Evolutionary conservation across 495 filamentous ascomycete genomes (phyloP).

Genomic region (Friedmanniomyces simplex): DNA sequence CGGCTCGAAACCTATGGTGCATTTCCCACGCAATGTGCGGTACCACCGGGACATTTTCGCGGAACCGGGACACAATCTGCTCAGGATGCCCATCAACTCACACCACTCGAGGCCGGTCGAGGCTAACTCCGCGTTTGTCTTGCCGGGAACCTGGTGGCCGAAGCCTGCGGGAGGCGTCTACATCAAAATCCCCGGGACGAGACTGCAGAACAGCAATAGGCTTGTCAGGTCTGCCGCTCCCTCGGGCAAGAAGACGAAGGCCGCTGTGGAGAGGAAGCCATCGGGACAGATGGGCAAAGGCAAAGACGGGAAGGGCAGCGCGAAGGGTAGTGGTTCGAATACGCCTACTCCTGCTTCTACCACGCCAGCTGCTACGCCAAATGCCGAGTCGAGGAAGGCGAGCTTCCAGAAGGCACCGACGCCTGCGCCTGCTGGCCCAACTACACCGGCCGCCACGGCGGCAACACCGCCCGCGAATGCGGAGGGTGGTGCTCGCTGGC

Average conservation of each 20-base stretch:
- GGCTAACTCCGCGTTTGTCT: neutral
- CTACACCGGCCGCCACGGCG: neutral
- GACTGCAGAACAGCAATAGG: neutral
- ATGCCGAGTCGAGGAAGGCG: neutral
- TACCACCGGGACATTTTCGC: slow-evolving; percentile 2
- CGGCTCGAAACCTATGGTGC: slow-evolving; percentile 28
- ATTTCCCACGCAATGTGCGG: slow-evolving; percentile 13
- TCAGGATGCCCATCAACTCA: neutral
- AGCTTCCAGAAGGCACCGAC: neutral
- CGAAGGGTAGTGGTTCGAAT: neutral
- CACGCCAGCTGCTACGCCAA: neutral
- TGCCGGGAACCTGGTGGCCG: neutral
- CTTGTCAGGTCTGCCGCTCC: neutral
- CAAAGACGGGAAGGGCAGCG: neutral
- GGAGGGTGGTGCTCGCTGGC: neutral
- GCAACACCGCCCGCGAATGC: neutral
- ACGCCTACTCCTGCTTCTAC: neutral
- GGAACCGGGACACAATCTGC: neutral
- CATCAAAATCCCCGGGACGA: slow-evolving; percentile 11
- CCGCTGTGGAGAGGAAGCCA: neutral
- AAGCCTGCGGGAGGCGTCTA: neutral
- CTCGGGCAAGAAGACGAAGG: neutral
- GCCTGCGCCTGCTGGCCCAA: neutral
- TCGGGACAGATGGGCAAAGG: neutral
- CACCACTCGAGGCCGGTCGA: neutral